phyloP scores from a whole-genome alignment of 306 rosid genomes.

The Psophocarpus tetragonolobus region DNA sequence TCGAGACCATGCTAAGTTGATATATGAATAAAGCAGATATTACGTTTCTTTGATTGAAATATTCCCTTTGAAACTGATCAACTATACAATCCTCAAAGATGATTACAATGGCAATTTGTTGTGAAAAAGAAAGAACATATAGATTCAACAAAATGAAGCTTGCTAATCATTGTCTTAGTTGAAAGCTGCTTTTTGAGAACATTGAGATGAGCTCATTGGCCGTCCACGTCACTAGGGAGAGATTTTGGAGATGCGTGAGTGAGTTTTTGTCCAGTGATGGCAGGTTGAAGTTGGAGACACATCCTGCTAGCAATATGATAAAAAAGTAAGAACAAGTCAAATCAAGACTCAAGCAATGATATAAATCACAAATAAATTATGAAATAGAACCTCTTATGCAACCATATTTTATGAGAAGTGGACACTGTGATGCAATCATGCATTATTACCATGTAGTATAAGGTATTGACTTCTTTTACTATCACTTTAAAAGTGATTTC shows the following conservation, averaged over 20 bases:
- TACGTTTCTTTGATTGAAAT: constrained; percentile 17
- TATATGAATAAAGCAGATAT: constrained; percentile 35
- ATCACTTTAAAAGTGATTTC: background rate
- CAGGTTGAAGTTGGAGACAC: constrained; percentile 31
- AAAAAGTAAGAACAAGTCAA: background rate
- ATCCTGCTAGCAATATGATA: constrained; percentile 37
- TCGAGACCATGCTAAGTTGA: background rate
- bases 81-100: constrained; percentile 33
- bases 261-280: constrained; percentile 46
- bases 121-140: background rate
- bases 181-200: constrained; percentile 31
- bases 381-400: background rate
- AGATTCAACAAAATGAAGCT: constrained; percentile 4
- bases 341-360: background rate
- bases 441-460: background rate
- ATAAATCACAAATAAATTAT: background rate
- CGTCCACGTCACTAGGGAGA: constrained; percentile 86
- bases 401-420: background rate
- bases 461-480: background rate
- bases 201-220: constrained; percentile 66
- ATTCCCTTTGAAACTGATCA: constrained; percentile 22
- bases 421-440: background rate
- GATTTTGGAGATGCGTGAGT: constrained; percentile 57
- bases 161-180: constrained; percentile 13
- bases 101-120: background rate